Percentiles rank a stretch among this genome's conserved stretches.
These are phyloP conservation scores for Aspergillus ibericus DNA, from an alignment of 2,329 filamentous ascomycete species.

Conservation along the genomic window DNA sequence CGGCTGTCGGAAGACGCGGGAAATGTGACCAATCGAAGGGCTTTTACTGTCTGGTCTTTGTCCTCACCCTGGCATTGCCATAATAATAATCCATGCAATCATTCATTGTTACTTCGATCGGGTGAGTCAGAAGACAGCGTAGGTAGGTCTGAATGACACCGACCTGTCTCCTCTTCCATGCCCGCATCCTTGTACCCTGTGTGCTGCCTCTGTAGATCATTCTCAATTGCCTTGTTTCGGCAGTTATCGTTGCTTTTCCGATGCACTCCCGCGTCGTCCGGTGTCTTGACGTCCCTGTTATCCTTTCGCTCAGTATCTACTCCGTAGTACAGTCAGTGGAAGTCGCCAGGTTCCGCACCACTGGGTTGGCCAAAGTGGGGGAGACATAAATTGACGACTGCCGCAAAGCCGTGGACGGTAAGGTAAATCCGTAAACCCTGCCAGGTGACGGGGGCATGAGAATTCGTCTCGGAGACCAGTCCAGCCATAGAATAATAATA, in stretches of 20 bases:
- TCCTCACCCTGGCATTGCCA: conserved; percentile 1
- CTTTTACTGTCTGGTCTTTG: neutral
- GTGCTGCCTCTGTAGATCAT: neutral
- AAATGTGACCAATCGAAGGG: neutral
- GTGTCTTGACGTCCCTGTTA: neutral
- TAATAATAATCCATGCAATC: neutral
- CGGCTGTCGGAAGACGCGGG: conserved; percentile 7
- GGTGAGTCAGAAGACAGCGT: neutral
- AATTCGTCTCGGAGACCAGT: neutral
- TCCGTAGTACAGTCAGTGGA: neutral
- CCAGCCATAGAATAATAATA: neutral
- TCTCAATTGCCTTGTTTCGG: neutral
- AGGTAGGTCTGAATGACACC: conserved; percentile 1
- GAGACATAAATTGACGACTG: neutral
- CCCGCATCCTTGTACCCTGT: neutral
- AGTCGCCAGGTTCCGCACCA: neutral
- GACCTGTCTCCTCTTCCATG: neutral
- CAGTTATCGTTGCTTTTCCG: neutral
- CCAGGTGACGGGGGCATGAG: neutral
- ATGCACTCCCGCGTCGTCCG: neutral
- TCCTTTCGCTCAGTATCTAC: neutral
- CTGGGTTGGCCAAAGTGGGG: neutral
- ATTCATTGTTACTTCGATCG: neutral
- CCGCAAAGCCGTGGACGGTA: conserved; percentile 1
- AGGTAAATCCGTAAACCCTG: neutral